A percentile compares a stretch with the other conserved stretches of the same genome.
Evolutionary conservation across 1,139 yeast genomes (phyloP).

Genomic region (Saccharomyces uvarum): DNA sequence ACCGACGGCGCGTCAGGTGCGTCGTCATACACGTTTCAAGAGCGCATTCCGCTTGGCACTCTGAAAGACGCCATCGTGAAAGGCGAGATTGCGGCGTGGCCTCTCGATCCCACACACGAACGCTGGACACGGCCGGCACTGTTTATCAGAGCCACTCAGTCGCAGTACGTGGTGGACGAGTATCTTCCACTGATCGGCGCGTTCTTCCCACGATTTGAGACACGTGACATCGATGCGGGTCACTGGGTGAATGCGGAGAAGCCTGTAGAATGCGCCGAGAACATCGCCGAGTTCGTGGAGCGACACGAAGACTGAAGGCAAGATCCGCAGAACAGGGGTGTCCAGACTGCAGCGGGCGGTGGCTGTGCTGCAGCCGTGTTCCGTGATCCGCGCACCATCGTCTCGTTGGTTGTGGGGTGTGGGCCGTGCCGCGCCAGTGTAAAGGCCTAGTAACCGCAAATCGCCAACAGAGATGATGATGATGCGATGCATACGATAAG

Average conservation of each 20-base stretch:
- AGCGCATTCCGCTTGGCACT: conserved; percentile 62
- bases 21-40: conserved; percentile 22
- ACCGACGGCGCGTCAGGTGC: conserved; percentile 31
- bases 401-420: background rate
- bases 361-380: conserved; percentile 14
- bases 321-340: conserved; percentile 1
- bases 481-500: background rate
- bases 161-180: conserved; percentile 82
- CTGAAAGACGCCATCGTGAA: conserved; percentile 56
- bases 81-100: conserved; percentile 71
- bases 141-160: conserved; percentile 71
- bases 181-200: conserved; percentile 64
- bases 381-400: background rate
- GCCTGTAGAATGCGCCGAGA: conserved; percentile 58
- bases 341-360: background rate
- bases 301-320: conserved; percentile 41
- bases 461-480: background rate
- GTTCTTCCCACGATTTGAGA: conserved; percentile 71
- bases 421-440: background rate
- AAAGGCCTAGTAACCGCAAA: background rate
- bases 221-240: conserved; percentile 72
- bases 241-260: conserved; percentile 88
- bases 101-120: conserved; percentile 48
- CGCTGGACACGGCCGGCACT: conserved; percentile 68
- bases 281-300: conserved; percentile 51